Evolutionary conservation across 2,329 filamentous ascomycete species (phyloP).

Genomic region (Epicoccum sorghinum): DNA sequence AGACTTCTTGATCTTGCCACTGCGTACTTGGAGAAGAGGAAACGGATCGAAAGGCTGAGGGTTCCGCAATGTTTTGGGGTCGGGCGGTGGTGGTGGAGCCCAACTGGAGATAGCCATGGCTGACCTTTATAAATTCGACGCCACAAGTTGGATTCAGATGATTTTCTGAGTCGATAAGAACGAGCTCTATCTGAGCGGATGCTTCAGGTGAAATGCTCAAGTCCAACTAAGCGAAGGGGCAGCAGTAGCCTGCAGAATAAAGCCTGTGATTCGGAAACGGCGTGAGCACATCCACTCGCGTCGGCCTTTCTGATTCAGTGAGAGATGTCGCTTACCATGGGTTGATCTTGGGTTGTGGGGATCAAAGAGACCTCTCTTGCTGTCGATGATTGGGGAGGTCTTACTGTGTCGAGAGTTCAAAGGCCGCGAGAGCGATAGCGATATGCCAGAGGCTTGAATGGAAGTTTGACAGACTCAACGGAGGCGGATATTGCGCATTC

Average conservation of each 20-base stretch:
- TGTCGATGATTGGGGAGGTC: too few relatives aligned
- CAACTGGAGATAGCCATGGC: constrained; percentile 26
- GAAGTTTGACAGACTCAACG: too few relatives aligned
- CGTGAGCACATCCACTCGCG: constrained; percentile 8
- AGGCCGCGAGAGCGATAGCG: too few relatives aligned
- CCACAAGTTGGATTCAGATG: too few relatives aligned
- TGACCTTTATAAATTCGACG: not conserved
- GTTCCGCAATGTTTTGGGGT: constrained; percentile 27
- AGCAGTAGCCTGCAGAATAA: too few relatives aligned
- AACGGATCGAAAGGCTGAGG: constrained; percentile 48
- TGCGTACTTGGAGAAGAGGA: constrained; percentile 62
- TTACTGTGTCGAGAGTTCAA: too few relatives aligned
- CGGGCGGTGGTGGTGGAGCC: constrained; percentile 29
- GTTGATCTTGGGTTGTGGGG: not conserved
- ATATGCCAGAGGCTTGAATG: too few relatives aligned
- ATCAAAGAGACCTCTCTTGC: too few relatives aligned
- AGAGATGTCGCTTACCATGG: constrained; percentile 9
- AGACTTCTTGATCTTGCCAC: constrained; percentile 63
- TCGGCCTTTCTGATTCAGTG: not conserved
- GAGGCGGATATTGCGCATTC: too few relatives aligned
- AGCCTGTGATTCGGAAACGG: not conserved
- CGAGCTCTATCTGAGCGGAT: too few relatives aligned
- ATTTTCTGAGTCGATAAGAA: too few relatives aligned
- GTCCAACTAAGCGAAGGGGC: too few relatives aligned
- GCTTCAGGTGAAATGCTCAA: not conserved